Evolutionary conservation across 2,329 filamentous ascomycete genomes (phyloP), one percentile per base, ranked within the genome.

Genomic region (Ascocoryne sarcoides): DNA sequence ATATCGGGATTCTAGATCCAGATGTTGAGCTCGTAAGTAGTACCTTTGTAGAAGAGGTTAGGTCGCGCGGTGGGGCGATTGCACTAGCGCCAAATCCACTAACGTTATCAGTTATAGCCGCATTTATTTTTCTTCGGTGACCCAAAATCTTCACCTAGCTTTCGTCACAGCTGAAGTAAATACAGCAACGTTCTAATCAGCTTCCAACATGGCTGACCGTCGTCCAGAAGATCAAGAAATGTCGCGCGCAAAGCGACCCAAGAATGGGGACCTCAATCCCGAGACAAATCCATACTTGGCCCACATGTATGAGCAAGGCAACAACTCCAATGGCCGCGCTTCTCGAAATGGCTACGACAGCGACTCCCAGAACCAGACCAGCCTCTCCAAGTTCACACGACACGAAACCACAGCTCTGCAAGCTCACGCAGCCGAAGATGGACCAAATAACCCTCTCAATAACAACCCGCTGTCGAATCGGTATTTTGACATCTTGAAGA

Each of bases 401-500:
- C 88, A 94, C 62, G 65, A 78, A 43, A 93, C 88, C 1, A 96
- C 88, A 2, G 79, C 87, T 4, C 69, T 73, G 46, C 74, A 87
- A 65, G 88, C 87, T 3, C 65, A 70, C 49, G 67, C 70, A 54
- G 82, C 81, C 2, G 92, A 98, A 66, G 78, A 95, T 65, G 76
- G 80, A 10, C 82, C 87, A 15, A 64, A 71, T 52, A 98, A 95
- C 60, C 82, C 90, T 16, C 95, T 95, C 69, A 98, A 80, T 36
- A 79, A 81, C 45, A 68, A 74, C 43, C 69, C 77, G 10, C 81
- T 95, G 56, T 88, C 87, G 33, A 73, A 79, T 52, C 79, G 83
- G 58, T 98, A 98, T 70, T 87, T 95, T 63, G 78, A 79, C 56
- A 98, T 98, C 59, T 68, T 98, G 56, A 76, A 90, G 66, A 76